Base-by-base conservation (phyloP, 495 filamentous ascomycete species). In the Neurospora cerealis region DNA sequence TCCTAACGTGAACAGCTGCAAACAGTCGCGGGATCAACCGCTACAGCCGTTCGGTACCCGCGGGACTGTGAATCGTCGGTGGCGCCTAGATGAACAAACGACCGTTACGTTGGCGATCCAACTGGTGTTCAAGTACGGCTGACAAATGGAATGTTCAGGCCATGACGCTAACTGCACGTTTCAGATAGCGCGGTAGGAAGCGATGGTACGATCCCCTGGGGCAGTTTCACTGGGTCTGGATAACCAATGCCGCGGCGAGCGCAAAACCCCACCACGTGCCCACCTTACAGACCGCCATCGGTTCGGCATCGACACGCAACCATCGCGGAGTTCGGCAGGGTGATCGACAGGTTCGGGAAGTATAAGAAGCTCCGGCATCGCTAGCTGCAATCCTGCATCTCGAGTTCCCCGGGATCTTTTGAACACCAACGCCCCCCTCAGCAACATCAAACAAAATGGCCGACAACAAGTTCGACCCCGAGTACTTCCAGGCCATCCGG, bases 391-490 rank as follows among this genome's bases (percentile, higher is more conserved):
- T 17, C 2, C 3, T 11, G 21, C 54, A 3, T 34, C 28, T 60
- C 10, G 24, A 60, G 5, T 60, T 28, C 11, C 11, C 48, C 21
- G 11, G 21, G 1, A 54, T 32, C 5, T 11, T 15, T 5, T 21
- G 0, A 3, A 28, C 48, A 60, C 54, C 54, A 66, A 19, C 3
- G 6, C 24, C 13, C 21, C 7, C 24, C 7, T 34, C 54, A 62
- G 13, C 24, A 32, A 62, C 54, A 24, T 54, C 2, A 62, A 5
- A 7, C 24, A 73, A 69, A 17, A 77, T 77, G 76, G 17, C 76
- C 70, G 10, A 69, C 34, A 15, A 75, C 70, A 70, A 69, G 41
- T 39, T 77, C 32, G 74, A 78, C 62, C 72, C 75, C 13, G 75
- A 77, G 24, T 78, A 74, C 39, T 62, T 24, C 19, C 6, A 38